Percentiles rank a stretch among this genome's conserved stretches.
Conservation (phyloP, 352 stramenopile genomes). For the Phytophthora kernoviae region DNA sequence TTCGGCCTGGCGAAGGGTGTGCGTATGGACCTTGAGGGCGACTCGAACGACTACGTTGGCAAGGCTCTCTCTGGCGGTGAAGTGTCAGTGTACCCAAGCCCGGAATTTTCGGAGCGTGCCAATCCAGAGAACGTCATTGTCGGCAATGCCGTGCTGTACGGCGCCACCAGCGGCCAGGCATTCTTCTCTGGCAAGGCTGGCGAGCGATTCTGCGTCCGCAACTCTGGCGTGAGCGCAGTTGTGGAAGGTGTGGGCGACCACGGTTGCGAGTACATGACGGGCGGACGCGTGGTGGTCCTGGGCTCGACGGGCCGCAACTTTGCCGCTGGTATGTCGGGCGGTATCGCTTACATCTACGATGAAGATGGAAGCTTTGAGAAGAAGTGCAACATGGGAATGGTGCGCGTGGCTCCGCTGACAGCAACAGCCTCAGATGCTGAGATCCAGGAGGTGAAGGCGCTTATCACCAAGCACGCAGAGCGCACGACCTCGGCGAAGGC, state of each 20-base stretch:
- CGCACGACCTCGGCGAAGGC: slow-evolving; percentile 91
- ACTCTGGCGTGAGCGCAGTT: slow-evolving; percentile 95
- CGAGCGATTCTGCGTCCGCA: slow-evolving; percentile 97
- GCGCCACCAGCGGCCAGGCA: slow-evolving; percentile 92
- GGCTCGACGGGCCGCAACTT: slow-evolving; percentile 96
- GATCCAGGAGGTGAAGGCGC: slow-evolving; percentile 82
- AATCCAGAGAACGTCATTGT: slow-evolving; percentile 92
- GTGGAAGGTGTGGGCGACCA: slow-evolving; percentile 97
- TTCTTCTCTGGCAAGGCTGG: slow-evolving; percentile 96
- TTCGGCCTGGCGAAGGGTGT: slow-evolving; percentile 95
- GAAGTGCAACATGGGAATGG: slow-evolving; percentile 97
- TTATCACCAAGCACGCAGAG: slow-evolving; percentile 89
- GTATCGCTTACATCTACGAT: slow-evolving; percentile 97
- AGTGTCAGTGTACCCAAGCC: slow-evolving; percentile 90
- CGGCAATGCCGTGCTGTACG: slow-evolving; percentile 96
- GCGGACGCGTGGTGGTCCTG: slow-evolving; percentile 92
- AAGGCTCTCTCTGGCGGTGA: slow-evolving; percentile 95
- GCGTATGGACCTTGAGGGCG: slow-evolving; percentile 90
- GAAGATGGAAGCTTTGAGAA: slow-evolving; percentile 90
- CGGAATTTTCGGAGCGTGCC: slow-evolving; percentile 63
- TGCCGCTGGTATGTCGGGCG: slow-evolving; percentile 95
- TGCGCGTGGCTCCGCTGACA: slow-evolving; percentile 67
- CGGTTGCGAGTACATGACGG: slow-evolving; percentile 99
- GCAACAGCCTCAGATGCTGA: slow-evolving; percentile 75
- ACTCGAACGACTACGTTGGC: slow-evolving; percentile 97